Base-by-base conservation (phyloP, 1,284 basidiomycete species). In the Coniferiporia sulphurascens region DNA sequence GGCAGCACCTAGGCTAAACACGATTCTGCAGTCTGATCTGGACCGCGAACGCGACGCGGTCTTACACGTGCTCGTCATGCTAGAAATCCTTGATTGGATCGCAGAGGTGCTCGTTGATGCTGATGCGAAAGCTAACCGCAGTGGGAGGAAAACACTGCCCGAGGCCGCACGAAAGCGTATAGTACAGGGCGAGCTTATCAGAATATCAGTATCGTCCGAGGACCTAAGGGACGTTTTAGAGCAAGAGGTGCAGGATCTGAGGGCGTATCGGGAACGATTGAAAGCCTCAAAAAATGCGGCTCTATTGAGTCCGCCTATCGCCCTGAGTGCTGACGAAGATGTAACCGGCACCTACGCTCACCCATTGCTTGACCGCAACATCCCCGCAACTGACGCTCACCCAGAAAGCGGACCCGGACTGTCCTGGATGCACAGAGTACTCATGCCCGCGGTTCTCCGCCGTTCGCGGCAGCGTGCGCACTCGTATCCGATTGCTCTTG, bases 401-500 rank as follows among this genome's bases (percentile, higher is more conserved):
- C 56, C 22, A n/a, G 36, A 36, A 8, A 22, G 27, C 41, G 15
- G 49, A 15, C 36, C 49, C 35, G 56, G 51, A 44, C 22, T 44
- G 34, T 27, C 36, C 1, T 55, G 52, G 52, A 50, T 45, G 22
- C 21, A 41, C 32, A 48, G 43, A 34, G 35, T 44, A 15, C 53
- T 59, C 38, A 44, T 51, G 8, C 52, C 58, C 7, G 38, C 52
- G 17, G 48, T 59, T n/a, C 46, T 48, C 17, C 41, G 17, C 19
- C 58, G 35, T 48, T 48, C 58, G 21, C 52, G 52, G 17, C 58
- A 59, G 36, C 52, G 58, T 5, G 52, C 58, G 12, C 52, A 59
- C 27, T 59, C 58, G 13, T 59, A 55, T n/a, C 58, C 58, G 17
- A 32, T 55, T 7, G 58, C 58, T 15, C 52, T 59, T 17, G 53